These are phyloP conservation scores for Termitomyces sp. DNA, from an alignment of 768 basidiomycete genomes.

Conservation along the genomic window DNA sequence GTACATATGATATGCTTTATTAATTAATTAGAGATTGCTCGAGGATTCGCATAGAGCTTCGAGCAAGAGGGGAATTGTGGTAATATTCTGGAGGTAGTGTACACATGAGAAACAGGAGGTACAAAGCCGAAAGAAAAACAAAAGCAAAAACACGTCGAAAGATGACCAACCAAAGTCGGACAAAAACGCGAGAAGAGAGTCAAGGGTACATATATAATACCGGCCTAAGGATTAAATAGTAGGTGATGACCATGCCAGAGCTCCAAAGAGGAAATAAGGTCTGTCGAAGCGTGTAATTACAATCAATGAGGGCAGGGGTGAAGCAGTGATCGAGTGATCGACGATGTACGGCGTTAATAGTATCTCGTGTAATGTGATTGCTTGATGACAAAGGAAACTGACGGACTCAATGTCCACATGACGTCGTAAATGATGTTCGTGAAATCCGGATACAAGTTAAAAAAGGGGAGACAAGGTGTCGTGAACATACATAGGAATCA, in stretches of 20 bases:
- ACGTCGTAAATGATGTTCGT: background rate
- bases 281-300: background rate
- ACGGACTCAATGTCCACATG: slow-evolving; percentile 1
- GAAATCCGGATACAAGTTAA: background rate
- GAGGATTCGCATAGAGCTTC: background rate
- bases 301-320: background rate
- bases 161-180: background rate
- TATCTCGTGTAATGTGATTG: background rate
- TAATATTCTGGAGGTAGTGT: background rate
- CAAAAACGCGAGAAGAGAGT: background rate
- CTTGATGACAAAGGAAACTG: background rate
- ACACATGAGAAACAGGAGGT: background rate
- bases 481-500: background rate
- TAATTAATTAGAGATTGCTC: background rate
- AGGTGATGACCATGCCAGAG: background rate
- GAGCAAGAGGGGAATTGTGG: background rate
- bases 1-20: background rate
- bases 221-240: background rate
- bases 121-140: background rate
- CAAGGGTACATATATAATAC: background rate
- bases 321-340: background rate
- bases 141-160: background rate
- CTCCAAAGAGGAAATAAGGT: background rate
- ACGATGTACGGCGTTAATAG: background rate
- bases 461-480: background rate